phyloP scores from a whole-genome alignment of 805 yeast genomes.

The Yarrowia hollandica region DNA sequence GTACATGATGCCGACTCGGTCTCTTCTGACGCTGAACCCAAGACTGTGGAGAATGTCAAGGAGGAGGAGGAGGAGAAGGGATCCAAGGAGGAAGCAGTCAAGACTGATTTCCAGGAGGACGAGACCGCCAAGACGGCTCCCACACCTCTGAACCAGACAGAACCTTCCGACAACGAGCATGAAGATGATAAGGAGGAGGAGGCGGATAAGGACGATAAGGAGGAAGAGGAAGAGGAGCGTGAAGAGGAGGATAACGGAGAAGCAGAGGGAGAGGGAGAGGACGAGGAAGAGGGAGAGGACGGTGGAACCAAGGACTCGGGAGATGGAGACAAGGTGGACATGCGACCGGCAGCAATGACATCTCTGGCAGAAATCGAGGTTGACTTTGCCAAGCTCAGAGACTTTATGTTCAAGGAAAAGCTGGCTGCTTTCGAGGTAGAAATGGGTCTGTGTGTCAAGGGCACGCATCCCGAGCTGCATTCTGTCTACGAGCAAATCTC shows the following conservation, averaged over 20 bases:
- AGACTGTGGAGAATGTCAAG: not conserved
- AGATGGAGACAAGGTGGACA: constrained; percentile 42
- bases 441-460: constrained; percentile 79
- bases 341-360: constrained; percentile 61
- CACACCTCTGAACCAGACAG: not conserved
- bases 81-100: constrained; percentile 29
- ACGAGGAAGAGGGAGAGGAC: constrained; percentile 34
- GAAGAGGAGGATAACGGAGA: constrained; percentile 41
- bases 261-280: constrained; percentile 33
- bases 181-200: constrained; percentile 32
- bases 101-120: not conserved
- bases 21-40: too few relatives aligned
- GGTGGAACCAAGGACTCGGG: constrained; percentile 33
- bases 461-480: constrained; percentile 87
- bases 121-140: not conserved
- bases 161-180: constrained; percentile 32
- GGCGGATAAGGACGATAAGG: constrained; percentile 32
- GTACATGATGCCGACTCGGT: too few relatives aligned
- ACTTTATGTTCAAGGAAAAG: constrained; percentile 80
- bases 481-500: constrained; percentile 70
- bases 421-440: constrained; percentile 75
- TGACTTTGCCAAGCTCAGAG: constrained; percentile 83
- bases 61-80: not conserved
- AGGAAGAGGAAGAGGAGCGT: constrained; percentile 32
- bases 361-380: constrained; percentile 78